These are phyloP conservation scores for Penstemon eatonii DNA, from an alignment of 257 asterid species.

Conservation along the genomic window DNA sequence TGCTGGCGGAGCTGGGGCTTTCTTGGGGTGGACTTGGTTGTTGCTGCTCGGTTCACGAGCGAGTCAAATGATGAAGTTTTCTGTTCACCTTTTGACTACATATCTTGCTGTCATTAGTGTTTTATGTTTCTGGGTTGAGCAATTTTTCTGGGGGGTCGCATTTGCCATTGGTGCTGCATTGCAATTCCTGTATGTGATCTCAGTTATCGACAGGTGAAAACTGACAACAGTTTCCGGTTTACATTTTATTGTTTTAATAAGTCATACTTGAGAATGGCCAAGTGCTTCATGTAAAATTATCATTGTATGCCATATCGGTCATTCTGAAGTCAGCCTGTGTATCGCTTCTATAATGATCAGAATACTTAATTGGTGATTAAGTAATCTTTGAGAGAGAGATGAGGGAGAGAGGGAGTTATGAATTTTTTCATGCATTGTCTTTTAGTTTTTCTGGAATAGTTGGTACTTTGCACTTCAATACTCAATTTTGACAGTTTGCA, in stretches of 20 bases:
- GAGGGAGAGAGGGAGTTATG: too few species aligned
- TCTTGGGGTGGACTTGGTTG: conserved; percentile 89
- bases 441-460: too few species aligned
- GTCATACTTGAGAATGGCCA: conserved; percentile 10
- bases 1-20: conserved; percentile 76
- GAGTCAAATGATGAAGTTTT: conserved; percentile 78
- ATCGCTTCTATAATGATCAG: background rate
- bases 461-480: too few species aligned
- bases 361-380: background rate
- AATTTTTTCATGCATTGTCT: too few species aligned
- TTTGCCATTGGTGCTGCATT: conserved; percentile 85
- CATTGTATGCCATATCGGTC: background rate
- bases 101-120: conserved; percentile 96
- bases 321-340: background rate
- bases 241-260: background rate
- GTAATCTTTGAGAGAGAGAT: background rate
- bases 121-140: conserved; percentile 81
- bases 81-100: conserved; percentile 87
- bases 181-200: conserved; percentile 88
- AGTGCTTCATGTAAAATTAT: background rate
- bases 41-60: conserved; percentile 77
- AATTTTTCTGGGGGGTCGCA: conserved; percentile 88
- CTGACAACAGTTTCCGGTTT: conserved; percentile 2
- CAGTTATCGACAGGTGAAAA: conserved; percentile 88
- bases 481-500: too few species aligned